phyloP scores from a whole-genome alignment of 2,329 filamentous ascomycete species.

The Penicillium sp. region DNA sequence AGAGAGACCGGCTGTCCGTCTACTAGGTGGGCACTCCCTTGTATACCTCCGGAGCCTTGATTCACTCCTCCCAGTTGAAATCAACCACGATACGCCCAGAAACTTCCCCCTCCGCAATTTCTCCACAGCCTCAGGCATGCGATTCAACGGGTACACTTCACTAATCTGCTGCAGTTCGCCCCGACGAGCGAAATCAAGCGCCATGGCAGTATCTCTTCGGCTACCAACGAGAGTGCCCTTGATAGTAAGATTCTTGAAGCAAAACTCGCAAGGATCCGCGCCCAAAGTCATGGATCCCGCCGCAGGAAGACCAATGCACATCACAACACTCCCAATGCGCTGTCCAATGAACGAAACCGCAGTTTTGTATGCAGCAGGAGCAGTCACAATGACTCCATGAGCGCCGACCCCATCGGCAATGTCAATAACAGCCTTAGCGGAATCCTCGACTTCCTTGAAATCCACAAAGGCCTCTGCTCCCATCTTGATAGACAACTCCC shows the following conservation, averaged over 20 bases:
- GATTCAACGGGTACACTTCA: conserved; percentile 47
- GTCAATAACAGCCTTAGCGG: conserved; percentile 44
- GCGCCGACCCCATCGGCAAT: conserved; percentile 48
- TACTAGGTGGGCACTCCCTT: too few species aligned
- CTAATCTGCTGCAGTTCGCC: conserved; percentile 51
- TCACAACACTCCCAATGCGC: conserved; percentile 50
- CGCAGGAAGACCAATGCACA: conserved; percentile 48
- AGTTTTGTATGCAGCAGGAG: conserved; percentile 40
- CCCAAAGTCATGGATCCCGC: conserved; percentile 21
- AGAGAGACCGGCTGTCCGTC: too few species aligned
- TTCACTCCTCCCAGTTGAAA: conserved; percentile 42
- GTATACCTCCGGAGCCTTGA: too few species aligned
- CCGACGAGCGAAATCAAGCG: conserved; percentile 46
- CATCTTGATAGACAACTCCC: conserved; percentile 46
- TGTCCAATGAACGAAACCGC: conserved; percentile 39
- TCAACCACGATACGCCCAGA: conserved; percentile 53
- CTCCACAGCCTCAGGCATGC: conserved; percentile 51
- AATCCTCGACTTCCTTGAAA: conserved; percentile 43
- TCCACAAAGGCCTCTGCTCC: conserved; percentile 58
- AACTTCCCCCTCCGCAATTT: conserved; percentile 49
- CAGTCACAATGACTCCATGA: conserved; percentile 46
- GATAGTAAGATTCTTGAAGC: conserved; percentile 28
- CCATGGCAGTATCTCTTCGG: conserved; percentile 35
- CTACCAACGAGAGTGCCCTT: conserved; percentile 32
- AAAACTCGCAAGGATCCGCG: conserved; percentile 26